Conservation (phyloP, 1,284 basidiomycete species). For the Ustilago crameri region DNA sequence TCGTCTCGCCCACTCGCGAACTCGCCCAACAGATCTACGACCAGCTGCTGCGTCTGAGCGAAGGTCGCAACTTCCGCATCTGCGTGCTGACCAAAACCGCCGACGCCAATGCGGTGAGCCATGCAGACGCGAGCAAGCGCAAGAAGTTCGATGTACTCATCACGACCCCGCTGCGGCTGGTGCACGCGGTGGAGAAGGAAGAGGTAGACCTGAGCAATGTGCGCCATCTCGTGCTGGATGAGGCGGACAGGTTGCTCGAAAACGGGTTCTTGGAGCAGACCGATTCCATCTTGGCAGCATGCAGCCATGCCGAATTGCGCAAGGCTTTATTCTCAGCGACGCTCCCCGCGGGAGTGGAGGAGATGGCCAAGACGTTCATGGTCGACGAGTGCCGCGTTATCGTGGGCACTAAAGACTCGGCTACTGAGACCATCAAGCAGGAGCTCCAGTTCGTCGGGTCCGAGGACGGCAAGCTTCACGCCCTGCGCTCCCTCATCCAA, state of each 20-base stretch:
- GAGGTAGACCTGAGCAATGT: slow-evolving; percentile 61
- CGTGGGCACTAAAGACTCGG: slow-evolving; percentile 76
- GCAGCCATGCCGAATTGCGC: slow-evolving; percentile 78
- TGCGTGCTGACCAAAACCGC: slow-evolving; percentile 58
- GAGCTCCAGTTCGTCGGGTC: slow-evolving; percentile 89
- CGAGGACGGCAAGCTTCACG: slow-evolving; percentile 88
- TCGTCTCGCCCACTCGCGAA: slow-evolving; percentile 65
- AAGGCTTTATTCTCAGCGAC: slow-evolving; percentile 95
- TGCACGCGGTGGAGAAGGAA: slow-evolving; percentile 61
- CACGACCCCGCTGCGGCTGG: slow-evolving; percentile 64
- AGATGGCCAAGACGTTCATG: slow-evolving; percentile 85
- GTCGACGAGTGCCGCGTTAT: slow-evolving; percentile 62
- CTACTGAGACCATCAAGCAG: slow-evolving; percentile 82
- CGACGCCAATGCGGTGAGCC: slow-evolving; percentile 27
- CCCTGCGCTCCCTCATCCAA: slow-evolving; percentile 80
- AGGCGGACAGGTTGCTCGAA: slow-evolving; percentile 76
- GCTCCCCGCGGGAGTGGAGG: slow-evolving; percentile 87
- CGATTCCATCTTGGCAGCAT: slow-evolving; percentile 86
- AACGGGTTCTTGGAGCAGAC: slow-evolving; percentile 87
- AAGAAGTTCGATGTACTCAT: slow-evolving; percentile 63
- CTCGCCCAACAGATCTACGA: slow-evolving; percentile 65
- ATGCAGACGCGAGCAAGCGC: slow-evolving; percentile 32
- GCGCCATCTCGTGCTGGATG: slow-evolving; percentile 60
- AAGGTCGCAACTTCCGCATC: slow-evolving; percentile 49
- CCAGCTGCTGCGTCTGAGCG: slow-evolving; percentile 49